Base-by-base conservation (phyloP, 768 basidiomycete genomes). In the Tylopilus rubrobrunneus region DNA sequence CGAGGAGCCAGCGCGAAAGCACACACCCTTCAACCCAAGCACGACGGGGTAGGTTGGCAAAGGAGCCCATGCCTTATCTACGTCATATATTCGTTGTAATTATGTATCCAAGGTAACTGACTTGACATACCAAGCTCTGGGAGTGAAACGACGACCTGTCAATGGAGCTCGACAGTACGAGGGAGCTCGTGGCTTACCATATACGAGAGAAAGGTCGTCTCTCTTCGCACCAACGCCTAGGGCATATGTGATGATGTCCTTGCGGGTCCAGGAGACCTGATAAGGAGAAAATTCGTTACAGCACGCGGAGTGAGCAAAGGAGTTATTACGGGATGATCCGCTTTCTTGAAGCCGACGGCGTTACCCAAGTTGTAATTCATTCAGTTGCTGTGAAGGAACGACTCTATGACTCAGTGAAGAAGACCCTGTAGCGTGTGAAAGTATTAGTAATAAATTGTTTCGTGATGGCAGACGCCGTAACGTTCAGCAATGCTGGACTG, bases 31-130 rank as follows among this genome's bases (percentile, higher is more conserved):
- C 64, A 92, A 76, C 28, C 69, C 73, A 6, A 94, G 77, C 0
- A 89, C 87, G 15, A 91, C 89, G 2, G 92, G 91, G 68, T 86
- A 95, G 0, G 92, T 93, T 9, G 92, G 92, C 62, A 94, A 76
- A 3, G 90, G 81, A 14, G 85, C 75, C 70, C 88, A 95, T 28
- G 78, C 74, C 56, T 79, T 77, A 71, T 86, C 86, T 87, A 55
- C 14, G 37, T 7, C 15, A 25, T 7, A 39, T 47, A 39, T 47
- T 28, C 34, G 53, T 31, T 9, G 31, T 0, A 23, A 15, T 7
- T n/a, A 51, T 28, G 19, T 23, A 17, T 21, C 5, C 29, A 15
- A 36, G 8, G 19, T 6, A 43, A 14, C 9, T 17, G 11, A 50
- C 4, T 21, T 19, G 51, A 57, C 66, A 33, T 58, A 84, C 83